Conservation (phyloP, 2,329 filamentous ascomycete species). For the Pseudohalonectria lignicola region DNA sequence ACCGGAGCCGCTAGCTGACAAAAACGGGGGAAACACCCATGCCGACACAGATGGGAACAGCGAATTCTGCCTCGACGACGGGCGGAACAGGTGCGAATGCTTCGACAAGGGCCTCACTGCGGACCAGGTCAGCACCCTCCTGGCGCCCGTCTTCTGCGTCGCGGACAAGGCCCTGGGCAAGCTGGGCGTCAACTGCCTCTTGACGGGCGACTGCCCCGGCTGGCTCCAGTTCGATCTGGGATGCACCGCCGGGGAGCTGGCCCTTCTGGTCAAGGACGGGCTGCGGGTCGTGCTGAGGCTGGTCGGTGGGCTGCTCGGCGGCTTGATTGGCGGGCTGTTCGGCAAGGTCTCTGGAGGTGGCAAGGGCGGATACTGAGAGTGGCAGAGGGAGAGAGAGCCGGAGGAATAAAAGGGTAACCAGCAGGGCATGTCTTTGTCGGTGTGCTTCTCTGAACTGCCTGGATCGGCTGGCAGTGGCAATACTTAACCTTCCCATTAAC, state of each 20-base stretch:
- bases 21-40: no score
- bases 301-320: neutral
- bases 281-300: neutral
- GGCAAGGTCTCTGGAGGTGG: no score
- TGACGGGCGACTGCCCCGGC: neutral
- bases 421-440: no score
- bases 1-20: no score
- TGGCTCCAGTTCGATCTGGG: neutral
- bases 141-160: neutral
- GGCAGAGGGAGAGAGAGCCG: no score
- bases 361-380: no score
- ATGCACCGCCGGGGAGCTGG: neutral
- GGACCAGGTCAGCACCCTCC: neutral
- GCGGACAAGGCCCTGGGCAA: neutral
- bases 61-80: neutral
- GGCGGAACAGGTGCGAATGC: neutral
- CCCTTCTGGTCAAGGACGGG: neutral
- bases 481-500: no score
- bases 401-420: no score
- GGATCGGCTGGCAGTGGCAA: no score
- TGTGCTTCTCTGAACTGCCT: no score
- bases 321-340: neutral
- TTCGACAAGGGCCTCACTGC: neutral
- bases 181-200: neutral
- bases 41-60: no score